Percentiles rank a stretch among this genome's conserved stretches.
Evolutionary conservation across 352 stramenopile species (phyloP).

Genomic region (Phytophthora constricta): DNA sequence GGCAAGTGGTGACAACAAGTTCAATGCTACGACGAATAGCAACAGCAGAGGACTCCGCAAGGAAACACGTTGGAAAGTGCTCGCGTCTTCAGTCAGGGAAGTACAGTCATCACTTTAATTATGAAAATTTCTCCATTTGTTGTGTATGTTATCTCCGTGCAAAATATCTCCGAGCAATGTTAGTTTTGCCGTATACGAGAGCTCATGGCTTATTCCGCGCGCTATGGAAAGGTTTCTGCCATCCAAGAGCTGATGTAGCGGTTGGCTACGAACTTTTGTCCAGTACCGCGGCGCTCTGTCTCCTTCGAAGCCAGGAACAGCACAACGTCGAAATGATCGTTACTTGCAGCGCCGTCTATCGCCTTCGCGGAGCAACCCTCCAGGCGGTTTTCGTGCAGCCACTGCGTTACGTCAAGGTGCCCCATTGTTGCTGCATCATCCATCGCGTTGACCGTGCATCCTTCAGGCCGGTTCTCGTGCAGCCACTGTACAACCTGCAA

Average conservation of each 20-base stretch:
- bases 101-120: too few species aligned
- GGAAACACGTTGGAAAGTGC: too few species aligned
- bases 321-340: constrained; percentile 44
- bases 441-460: constrained; percentile 45
- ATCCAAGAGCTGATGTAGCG: constrained; percentile 18
- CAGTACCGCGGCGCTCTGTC: constrained; percentile 5
- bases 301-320: constrained; percentile 32
- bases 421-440: constrained; percentile 37
- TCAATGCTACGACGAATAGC: too few species aligned
- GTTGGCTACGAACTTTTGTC: constrained; percentile 21
- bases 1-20: too few species aligned
- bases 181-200: too few species aligned
- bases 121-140: too few species aligned
- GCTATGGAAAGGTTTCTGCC: too few species aligned
- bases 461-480: constrained; percentile 24
- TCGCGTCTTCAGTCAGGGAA: too few species aligned
- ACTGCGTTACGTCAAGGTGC: constrained; percentile 32
- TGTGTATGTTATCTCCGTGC: too few species aligned
- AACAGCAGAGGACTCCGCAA: neutral
- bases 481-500: constrained; percentile 33
- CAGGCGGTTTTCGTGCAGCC: constrained; percentile 23
- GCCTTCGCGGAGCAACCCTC: constrained; percentile 36
- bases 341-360: constrained; percentile 27
- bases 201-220: too few species aligned
- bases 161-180: too few species aligned